Base-by-base conservation (phyloP, 345 rosid species). In the Salix caprea region DNA sequence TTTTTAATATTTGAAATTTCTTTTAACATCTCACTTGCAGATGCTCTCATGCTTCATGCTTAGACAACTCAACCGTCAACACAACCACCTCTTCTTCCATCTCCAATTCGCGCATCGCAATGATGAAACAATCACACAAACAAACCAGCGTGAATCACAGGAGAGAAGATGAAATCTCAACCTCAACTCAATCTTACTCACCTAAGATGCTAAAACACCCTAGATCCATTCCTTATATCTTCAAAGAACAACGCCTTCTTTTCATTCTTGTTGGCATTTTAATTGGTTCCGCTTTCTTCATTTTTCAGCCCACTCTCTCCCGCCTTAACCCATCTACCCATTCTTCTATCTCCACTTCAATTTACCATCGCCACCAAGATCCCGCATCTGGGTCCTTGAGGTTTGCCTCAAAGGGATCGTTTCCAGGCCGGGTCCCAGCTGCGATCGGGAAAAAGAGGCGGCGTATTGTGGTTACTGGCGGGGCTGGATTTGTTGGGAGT, bases 401-500 rank as follows among this genome's bases (percentile, higher is more conserved):
- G 1, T 36, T 58, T 12, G 46, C 65, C 65, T 69, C 40, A 5
- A 70, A 78, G 24, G 52, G 71, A 11, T 19, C 71, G 15, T 71
- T 66, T 40, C 14, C 78, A 44, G 91, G 90, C 9, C 90, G 99
- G n/a, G 87, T 93, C 13, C 97, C 99, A 11, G 97, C 82, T 9
- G 90, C 85, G 76, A 85, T 96, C 73, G 86, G 85, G 48, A 89
- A 89, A 23, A 84, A 88, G 71, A 88, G 94, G 69, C 52, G 84
- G 89, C 89, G 98, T 78, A 89, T 96, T 71, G 98, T 93, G 28
- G 98, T 96, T 36, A 96, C 97, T 0, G 99, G 99, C 23, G 98
- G 99, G 66, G 96, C 98, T 37, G 99, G 99, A 30, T 96, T 96
- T 78, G 99, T 96, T 0, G 99, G 99, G 72, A 93, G 99, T 58